Base-by-base conservation (phyloP, 192 early-diverging fungal species). In the Allomyces arbusculus region DNA sequence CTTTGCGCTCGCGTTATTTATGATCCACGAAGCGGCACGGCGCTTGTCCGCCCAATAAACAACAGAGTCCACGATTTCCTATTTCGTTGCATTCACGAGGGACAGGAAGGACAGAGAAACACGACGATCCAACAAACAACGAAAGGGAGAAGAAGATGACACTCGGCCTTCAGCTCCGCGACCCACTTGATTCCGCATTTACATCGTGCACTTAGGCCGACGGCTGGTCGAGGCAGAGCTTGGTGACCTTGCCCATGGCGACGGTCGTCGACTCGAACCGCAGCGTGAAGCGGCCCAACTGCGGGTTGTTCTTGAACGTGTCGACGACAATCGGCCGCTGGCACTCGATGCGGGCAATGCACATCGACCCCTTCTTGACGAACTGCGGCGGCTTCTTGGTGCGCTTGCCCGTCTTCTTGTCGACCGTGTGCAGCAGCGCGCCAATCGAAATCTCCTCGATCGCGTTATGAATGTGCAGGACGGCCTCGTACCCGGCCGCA, bases 211-310 rank as follows among this genome's bases (percentile, higher is more conserved):
- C 33, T 40, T 40, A 40, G 33, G 33, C 33, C 33, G 33, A 40
- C 33, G 33, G 33, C 33, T 40, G 33, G 33, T 40, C 33, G 33
- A 40, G 33, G 23, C 86, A 68, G 20, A 97, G 75, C 80, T 91
- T 92, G 63, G 86, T 85, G 62, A 99, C 78, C 75, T 92, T 92
- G 67, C 96, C 96, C 65, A 99, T 88, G 40, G 94, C 96, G 72
- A 82, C 76, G 16, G 77, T 78, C 69, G 80, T 82, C 68, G 91
- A 92, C 80, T 99, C 94, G 71, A 96, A 94, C 69, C 96, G 88
- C 25, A 99, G 79, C n/a, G 94, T 99, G 77, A 99, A 97, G 62
- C 96, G 85, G 50, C 96, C 96, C 11, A 99, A 75, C 70, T 94
- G 92, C 58, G 89, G 86, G 65, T 89, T 86, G 24, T 91, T 87